Conservation (phyloP, 2,329 filamentous ascomycete species). For the Xylaria polymorpha region DNA sequence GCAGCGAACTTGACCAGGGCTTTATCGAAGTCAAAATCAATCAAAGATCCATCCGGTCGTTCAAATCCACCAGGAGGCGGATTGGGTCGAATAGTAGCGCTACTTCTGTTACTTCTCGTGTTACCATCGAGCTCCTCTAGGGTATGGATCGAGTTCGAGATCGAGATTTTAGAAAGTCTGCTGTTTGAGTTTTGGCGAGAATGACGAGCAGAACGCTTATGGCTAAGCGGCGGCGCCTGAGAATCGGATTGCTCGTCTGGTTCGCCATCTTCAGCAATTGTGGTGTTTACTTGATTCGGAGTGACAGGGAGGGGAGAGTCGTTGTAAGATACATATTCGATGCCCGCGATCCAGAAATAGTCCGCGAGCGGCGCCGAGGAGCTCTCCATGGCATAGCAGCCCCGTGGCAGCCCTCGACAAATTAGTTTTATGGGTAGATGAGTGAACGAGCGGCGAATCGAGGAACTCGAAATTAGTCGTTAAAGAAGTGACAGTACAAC, state of each 20-base stretch:
- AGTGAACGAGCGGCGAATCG: background rate
- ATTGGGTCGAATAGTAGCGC: constrained; percentile 69
- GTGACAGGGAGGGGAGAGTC: constrained; percentile 59
- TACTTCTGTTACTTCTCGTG: constrained; percentile 73
- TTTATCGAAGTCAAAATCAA: constrained; percentile 91
- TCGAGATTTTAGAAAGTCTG: constrained; percentile 66
- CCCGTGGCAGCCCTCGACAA: constrained; percentile 38
- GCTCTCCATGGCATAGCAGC: constrained; percentile 64
- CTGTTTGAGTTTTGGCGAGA: constrained; percentile 71
- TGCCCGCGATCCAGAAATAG: constrained; percentile 80
- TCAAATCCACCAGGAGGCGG: constrained; percentile 44
- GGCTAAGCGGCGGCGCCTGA: constrained; percentile 47
- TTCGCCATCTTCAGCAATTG: constrained; percentile 73
- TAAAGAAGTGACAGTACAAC: constrained; percentile 15
- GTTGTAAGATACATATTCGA: constrained; percentile 74
- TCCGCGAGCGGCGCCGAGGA: constrained; percentile 75
- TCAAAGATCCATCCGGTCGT: constrained; percentile 55
- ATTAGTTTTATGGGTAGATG: constrained; percentile 25
- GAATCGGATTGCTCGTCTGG: constrained; percentile 57
- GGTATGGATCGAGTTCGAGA: constrained; percentile 63
- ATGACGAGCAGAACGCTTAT: constrained; percentile 62
- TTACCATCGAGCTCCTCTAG: constrained; percentile 69
- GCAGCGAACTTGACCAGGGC: constrained; percentile 93
- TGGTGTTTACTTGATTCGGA: constrained; percentile 62
- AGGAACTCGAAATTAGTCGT: constrained; percentile 30